These are phyloP conservation scores for Mycena metata DNA, from an alignment of 768 basidiomycete genomes.

Conservation along the genomic window DNA sequence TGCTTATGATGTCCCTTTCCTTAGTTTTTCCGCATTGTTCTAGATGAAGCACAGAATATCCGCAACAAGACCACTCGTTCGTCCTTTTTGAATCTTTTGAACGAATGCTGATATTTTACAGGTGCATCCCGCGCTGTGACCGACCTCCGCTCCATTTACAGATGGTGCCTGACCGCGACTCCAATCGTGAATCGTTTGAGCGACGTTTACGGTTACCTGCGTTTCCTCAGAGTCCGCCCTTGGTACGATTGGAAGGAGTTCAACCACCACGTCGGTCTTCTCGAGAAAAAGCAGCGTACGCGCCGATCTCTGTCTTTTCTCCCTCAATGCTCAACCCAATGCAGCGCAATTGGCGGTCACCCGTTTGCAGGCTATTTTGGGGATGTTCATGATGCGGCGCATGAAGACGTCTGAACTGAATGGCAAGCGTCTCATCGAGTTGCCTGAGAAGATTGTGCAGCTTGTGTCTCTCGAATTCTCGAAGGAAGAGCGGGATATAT, in stretches of 20 bases:
- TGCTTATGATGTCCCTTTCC: conserved; percentile 8
- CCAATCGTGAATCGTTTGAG: conserved; percentile 73
- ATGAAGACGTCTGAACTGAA: conserved; percentile 75
- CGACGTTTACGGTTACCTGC: conserved; percentile 65
- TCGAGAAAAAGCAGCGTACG: conserved; percentile 69
- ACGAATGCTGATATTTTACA: conserved; percentile 39
- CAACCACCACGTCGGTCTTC: conserved; percentile 50
- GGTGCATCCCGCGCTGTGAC: conserved; percentile 69
- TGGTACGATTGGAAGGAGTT: conserved; percentile 64
- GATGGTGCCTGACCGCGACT: conserved; percentile 75
- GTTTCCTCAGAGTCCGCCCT: conserved; percentile 60
- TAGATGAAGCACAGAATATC: conserved; percentile 72
- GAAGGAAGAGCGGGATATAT: conserved; percentile 74
- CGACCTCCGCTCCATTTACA: conserved; percentile 63
- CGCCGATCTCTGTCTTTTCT: background rate
- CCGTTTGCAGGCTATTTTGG: conserved; percentile 71
- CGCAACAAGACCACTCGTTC: conserved; percentile 64
- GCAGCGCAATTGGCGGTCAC: conserved; percentile 66
- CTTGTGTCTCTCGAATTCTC: conserved; percentile 69
- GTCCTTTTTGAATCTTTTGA: conserved; percentile 33
- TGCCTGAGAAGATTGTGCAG: conserved; percentile 68
- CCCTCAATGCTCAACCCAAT: conserved; percentile 8
- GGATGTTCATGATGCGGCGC: conserved; percentile 67
- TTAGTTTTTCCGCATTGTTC: conserved; percentile 65
- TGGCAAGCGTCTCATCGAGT: conserved; percentile 75